phyloP scores from a whole-genome alignment of 371 early-diverging fungal genomes.

The Mortierella sp. region DNA sequence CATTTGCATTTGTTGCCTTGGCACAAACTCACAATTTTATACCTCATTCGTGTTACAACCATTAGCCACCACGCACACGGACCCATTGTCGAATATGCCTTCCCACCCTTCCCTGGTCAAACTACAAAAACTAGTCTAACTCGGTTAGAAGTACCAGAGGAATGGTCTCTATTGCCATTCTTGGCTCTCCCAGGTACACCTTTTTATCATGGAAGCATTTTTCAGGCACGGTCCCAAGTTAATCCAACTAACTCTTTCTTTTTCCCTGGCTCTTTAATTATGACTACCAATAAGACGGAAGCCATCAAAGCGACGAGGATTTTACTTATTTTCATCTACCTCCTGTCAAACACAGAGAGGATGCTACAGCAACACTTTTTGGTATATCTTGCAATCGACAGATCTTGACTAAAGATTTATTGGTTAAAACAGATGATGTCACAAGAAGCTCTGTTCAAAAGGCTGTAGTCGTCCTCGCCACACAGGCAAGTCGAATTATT shows the following conservation, averaged over 20 bases:
- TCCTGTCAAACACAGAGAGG: conserved; percentile 76
- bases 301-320: conserved; percentile 87
- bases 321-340: conserved; percentile 90
- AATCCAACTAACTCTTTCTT: neutral
- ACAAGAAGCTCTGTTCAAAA: conserved; percentile 88
- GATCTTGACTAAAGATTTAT: conserved; percentile 76
- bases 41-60: neutral
- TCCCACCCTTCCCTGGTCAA: conserved; percentile 77
- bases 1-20: neutral
- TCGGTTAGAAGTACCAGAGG: conserved; percentile 78
- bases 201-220: neutral
- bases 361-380: conserved; percentile 77
- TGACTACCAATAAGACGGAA: conserved; percentile 70
- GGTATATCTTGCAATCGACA: conserved; percentile 90
- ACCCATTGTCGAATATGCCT: conserved; percentile 78
- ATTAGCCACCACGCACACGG: conserved; percentile 72
- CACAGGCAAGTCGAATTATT: conserved; percentile 61
- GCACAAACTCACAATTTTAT: neutral
- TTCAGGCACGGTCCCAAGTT: neutral
- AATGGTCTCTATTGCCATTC: conserved; percentile 84
- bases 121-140: conserved; percentile 56
- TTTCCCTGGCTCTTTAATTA: neutral
- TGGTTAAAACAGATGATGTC: conserved; percentile 79
- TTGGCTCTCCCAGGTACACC: conserved; percentile 74
- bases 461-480: conserved; percentile 82